Evolutionary conservation across 2,329 filamentous ascomycete genomes (phyloP).

Genomic region (Zalaria sp.): DNA sequence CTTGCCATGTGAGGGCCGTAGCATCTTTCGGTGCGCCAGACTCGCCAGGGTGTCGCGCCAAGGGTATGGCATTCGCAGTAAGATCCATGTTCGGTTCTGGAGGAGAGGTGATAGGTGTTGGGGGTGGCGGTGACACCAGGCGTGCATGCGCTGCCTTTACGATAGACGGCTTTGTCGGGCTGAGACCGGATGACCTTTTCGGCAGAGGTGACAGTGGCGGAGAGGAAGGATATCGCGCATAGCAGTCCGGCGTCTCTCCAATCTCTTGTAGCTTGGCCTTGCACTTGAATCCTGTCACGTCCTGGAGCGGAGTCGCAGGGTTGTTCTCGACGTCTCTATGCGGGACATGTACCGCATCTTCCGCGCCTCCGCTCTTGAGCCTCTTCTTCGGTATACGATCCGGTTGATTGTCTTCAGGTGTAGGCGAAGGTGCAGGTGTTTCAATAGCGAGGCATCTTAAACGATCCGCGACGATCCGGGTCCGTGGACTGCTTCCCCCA

Average conservation of each 20-base stretch:
- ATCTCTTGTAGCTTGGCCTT: background rate
- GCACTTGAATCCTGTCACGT: background rate
- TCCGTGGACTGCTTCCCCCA: background rate
- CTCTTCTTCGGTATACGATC: background rate
- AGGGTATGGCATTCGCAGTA: background rate
- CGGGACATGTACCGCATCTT: background rate
- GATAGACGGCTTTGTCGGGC: background rate
- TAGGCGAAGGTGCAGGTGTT: background rate
- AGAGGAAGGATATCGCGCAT: background rate
- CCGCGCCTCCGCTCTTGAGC: background rate
- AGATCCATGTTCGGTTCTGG: background rate
- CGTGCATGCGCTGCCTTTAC: no score
- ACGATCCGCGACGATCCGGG: background rate
- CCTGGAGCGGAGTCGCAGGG: background rate
- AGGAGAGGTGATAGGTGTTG: background rate
- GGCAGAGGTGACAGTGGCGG: background rate
- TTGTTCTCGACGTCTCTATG: background rate
- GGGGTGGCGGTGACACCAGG: background rate
- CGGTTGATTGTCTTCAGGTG: background rate
- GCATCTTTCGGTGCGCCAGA: background rate
- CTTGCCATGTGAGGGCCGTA: slow-evolving; percentile 38
- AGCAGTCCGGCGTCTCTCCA: background rate
- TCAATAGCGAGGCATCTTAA: background rate
- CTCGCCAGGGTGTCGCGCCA: background rate
- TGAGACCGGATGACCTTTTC: background rate